phyloP scores from a whole-genome alignment of 179 eudicot genomes.

The Pouteria campechiana region DNA sequence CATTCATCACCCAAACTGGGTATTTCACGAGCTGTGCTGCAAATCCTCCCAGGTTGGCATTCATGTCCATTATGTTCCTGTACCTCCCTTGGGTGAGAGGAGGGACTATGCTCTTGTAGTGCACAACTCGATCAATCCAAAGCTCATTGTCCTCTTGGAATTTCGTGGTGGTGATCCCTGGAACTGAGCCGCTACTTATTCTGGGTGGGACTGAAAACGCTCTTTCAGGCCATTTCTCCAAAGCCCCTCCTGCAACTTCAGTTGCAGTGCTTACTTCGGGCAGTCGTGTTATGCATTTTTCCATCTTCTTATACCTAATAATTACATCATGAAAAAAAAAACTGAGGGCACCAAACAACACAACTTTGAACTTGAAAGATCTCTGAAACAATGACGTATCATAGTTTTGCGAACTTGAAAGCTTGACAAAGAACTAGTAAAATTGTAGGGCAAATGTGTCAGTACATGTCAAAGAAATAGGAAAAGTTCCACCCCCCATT shows the following conservation, averaged over 20 bases:
- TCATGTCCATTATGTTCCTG: conserved; percentile 85
- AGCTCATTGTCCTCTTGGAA: conserved; percentile 45
- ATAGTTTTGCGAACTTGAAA: no score
- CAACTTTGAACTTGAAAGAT: no score
- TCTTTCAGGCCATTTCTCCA: conserved; percentile 90
- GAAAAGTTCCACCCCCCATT: no score
- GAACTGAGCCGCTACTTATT: conserved; percentile 36
- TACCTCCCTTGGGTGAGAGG: conserved; percentile 40
- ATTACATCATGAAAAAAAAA: neutral
- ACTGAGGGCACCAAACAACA: no score
- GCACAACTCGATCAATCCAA: conserved; percentile 53
- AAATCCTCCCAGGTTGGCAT: conserved; percentile 76
- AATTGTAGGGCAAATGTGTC: no score
- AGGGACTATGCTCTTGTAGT: conserved; percentile 35
- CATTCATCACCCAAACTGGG: conserved; percentile 97
- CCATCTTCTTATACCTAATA: conserved; percentile 66
- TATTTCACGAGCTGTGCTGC: conserved; percentile 59
- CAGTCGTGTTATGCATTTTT: conserved; percentile 68
- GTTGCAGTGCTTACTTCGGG: conserved; percentile 54
- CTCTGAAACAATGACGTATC: no score
- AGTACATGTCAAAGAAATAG: no score
- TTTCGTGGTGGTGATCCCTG: conserved; percentile 42
- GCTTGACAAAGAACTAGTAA: no score
- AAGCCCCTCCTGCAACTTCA: conserved; percentile 67
- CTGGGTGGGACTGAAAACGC: conserved; percentile 70